Evolutionary conservation across 306 rosid species (phyloP).

Genomic region (Quillaja saponaria): DNA sequence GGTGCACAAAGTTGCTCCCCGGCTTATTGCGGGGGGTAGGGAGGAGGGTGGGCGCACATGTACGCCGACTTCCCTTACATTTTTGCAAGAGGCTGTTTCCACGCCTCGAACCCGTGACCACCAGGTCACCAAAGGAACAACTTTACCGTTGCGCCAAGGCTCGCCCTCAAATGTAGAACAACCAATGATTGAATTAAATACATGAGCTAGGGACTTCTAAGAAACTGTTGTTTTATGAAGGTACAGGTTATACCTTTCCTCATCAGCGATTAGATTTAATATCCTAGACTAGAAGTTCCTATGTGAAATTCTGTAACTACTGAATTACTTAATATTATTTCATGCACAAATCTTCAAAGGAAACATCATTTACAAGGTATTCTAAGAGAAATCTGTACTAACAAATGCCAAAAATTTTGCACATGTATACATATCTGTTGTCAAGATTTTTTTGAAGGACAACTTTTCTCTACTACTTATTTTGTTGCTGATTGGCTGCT

Average conservation of each 20-base stretch:
- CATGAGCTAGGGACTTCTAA: conserved; percentile 12
- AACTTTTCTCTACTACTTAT: conserved; percentile 48
- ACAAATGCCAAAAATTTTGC: conserved; percentile 44
- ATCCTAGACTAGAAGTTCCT: neutral
- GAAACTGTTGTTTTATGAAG: conserved; percentile 17
- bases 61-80: no score
- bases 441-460: conserved; percentile 31
- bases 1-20: no score
- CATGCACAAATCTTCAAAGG: conserved; percentile 37
- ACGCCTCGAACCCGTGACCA: no score
- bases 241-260: conserved; percentile 16
- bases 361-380: conserved; percentile 48
- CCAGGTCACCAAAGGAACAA: no score
- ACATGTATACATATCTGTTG: conserved; percentile 57
- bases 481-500: conserved; percentile 45
- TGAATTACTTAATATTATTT: conserved; percentile 27
- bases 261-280: conserved; percentile 20
- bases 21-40: no score
- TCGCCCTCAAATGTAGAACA: no score
- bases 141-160: no score
- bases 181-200: no score
- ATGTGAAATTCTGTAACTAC: conserved; percentile 21
- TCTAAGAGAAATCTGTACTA: conserved; percentile 43
- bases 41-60: no score
- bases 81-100: no score